phyloP scores from a whole-genome alignment of 2,329 filamentous ascomycete genomes.

The Xylariaceae sp. region DNA sequence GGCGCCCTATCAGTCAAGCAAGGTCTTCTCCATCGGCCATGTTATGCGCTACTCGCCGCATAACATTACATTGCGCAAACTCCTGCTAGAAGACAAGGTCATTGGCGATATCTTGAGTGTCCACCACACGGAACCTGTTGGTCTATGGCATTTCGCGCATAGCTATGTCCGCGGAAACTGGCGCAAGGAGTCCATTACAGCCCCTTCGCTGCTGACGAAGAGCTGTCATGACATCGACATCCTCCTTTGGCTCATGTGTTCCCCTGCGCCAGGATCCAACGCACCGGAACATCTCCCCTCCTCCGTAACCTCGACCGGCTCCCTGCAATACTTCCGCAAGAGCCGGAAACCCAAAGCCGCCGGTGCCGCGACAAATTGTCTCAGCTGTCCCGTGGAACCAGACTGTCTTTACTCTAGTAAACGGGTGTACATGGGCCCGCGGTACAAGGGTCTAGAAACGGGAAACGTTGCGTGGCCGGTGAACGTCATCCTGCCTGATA shows the following conservation, averaged over 20 bases:
- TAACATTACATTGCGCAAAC: slow-evolving; percentile 74
- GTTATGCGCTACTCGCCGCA: slow-evolving; percentile 91
- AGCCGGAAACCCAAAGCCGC: slow-evolving; percentile 71
- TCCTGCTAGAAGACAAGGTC: slow-evolving; percentile 67
- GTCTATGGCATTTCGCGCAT: slow-evolving; percentile 93
- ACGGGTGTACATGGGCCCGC: slow-evolving; percentile 69
- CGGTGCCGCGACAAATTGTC: slow-evolving; percentile 77
- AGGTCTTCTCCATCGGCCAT: slow-evolving; percentile 85
- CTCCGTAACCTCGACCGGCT: slow-evolving; percentile 69
- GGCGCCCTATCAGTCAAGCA: slow-evolving; percentile 30
- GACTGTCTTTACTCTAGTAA: slow-evolving; percentile 82
- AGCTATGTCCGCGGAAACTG: slow-evolving; percentile 92
- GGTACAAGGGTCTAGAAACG: slow-evolving; percentile 53
- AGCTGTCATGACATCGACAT: slow-evolving; percentile 96
- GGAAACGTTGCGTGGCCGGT: slow-evolving; percentile 76
- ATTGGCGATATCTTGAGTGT: slow-evolving; percentile 83
- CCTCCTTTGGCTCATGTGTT: slow-evolving; percentile 83
- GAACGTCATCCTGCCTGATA: slow-evolving; percentile 84
- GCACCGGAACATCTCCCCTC: slow-evolving; percentile 65
- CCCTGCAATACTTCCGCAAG: slow-evolving; percentile 70
- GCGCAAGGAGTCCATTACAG: slow-evolving; percentile 73
- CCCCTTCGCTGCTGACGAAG: slow-evolving; percentile 82
- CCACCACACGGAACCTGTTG: slow-evolving; percentile 89
- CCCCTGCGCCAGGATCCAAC: slow-evolving; percentile 49
- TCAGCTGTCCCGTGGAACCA: slow-evolving; percentile 68